Evolutionary conservation across 345 rosid species (phyloP).

Genomic region (Citrus trifoliata): DNA sequence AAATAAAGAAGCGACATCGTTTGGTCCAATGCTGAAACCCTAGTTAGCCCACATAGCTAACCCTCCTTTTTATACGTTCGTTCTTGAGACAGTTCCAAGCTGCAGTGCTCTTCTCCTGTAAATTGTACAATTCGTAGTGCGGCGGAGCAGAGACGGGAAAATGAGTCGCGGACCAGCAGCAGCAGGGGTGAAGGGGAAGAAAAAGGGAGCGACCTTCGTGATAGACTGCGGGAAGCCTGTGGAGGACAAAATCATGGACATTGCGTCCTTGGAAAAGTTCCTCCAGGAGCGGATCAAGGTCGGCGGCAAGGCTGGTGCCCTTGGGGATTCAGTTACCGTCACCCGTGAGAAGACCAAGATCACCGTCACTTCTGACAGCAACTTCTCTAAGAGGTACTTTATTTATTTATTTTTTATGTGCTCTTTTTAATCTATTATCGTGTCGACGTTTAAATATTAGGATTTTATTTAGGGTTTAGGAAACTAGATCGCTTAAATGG

Average conservation of each 20-base stretch:
- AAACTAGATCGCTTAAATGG: not conserved
- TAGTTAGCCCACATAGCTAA: not conserved
- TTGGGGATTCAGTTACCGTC: constrained; percentile 57
- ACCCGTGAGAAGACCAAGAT: constrained; percentile 50
- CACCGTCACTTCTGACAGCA: constrained; percentile 52
- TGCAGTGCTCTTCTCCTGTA: not conserved
- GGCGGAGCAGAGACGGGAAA: not conserved
- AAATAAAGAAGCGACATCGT: not conserved
- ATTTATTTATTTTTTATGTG: not conserved
- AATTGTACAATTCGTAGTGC: not conserved
- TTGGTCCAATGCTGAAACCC: not conserved
- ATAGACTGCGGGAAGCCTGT: constrained; percentile 76
- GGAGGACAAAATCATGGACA: constrained; percentile 78
- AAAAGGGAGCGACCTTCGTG: constrained; percentile 54
- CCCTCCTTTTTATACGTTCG: not conserved
- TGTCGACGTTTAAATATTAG: not conserved
- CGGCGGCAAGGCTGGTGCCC: constrained; percentile 81
- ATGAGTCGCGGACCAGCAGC: constrained; percentile 31
- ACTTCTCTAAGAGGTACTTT: constrained; percentile 66
- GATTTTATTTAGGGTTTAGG: not conserved
- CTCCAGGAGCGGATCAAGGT: constrained; percentile 85
- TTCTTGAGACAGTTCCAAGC: not conserved
- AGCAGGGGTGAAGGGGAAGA: constrained; percentile 43
- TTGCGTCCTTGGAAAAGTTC: constrained; percentile 74
- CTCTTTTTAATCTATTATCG: not conserved